phyloP scores from a whole-genome alignment of 306 rosid genomes.

The Luffa acutangula region DNA sequence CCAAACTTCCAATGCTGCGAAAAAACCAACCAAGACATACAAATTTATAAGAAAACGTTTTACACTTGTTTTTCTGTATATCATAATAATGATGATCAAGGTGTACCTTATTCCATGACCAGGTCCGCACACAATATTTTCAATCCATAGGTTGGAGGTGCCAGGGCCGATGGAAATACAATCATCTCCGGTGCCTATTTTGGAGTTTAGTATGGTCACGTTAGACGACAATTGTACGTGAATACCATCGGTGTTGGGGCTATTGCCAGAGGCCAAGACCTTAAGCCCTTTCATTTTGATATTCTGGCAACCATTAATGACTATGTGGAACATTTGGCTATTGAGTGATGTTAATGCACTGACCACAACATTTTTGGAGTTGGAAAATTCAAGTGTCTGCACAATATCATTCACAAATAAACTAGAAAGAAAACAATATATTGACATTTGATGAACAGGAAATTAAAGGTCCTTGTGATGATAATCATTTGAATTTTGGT shows the following conservation, averaged over 20 bases:
- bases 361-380: not conserved
- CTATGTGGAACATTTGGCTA: conserved; percentile 24
- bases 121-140: conserved; percentile 46
- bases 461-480: too few species aligned
- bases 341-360: conserved; percentile 46
- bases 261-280: conserved; percentile 26
- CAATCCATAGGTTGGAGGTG: conserved; percentile 25
- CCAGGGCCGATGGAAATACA: too few species aligned
- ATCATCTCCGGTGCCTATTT: conserved; percentile 23
- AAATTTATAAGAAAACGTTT: too few species aligned
- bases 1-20: conserved; percentile 46
- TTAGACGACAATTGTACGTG: conserved; percentile 39
- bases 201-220: conserved; percentile 36
- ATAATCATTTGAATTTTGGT: too few species aligned
- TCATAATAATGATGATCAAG: not conserved
- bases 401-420: too few species aligned
- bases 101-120: conserved; percentile 59
- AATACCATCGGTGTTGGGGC: conserved; percentile 65
- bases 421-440: too few species aligned
- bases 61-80: too few species aligned
- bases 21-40: too few species aligned
- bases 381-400: conserved; percentile 44
- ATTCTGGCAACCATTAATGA: conserved; percentile 36
- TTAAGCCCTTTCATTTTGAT: conserved; percentile 23
- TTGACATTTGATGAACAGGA: not conserved